phyloP scores from a whole-genome alignment of 1,284 basidiomycete genomes.

The Golubevia pallescens region DNA sequence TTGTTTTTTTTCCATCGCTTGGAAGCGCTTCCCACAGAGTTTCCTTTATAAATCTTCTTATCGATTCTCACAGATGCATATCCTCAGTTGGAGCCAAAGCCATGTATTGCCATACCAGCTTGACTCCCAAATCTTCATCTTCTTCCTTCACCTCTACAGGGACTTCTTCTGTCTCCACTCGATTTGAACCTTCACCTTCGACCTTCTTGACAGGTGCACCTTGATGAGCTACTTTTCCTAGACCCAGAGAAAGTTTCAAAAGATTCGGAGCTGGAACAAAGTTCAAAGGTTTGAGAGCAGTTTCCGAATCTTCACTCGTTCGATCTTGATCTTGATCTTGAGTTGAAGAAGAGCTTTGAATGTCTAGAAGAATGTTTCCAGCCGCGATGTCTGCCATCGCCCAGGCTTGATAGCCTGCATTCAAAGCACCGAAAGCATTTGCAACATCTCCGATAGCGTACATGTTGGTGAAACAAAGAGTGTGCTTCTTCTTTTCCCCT shows the following conservation, averaged over 20 bases:
- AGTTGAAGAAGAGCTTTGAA: slow-evolving; percentile 9
- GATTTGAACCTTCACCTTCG: slow-evolving; percentile 10
- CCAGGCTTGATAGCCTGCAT: slow-evolving; percentile 63
- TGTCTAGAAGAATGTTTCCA: slow-evolving; percentile 52
- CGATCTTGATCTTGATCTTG: slow-evolving; percentile 6
- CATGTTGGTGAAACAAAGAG: slow-evolving; percentile 33
- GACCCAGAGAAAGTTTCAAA: slow-evolving; percentile 51
- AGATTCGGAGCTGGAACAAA: slow-evolving; percentile 51
- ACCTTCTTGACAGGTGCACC: slow-evolving; percentile 23
- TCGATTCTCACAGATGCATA: slow-evolving; percentile 31
- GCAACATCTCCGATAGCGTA: slow-evolving; percentile 61
- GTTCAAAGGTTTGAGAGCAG: slow-evolving; percentile 14
- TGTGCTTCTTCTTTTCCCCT: slow-evolving; percentile 5
- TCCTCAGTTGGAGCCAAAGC: slow-evolving; percentile 42
- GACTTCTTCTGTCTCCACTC: slow-evolving; percentile 18
- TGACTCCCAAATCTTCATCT: slow-evolving; percentile 48
- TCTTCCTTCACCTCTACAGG: slow-evolving; percentile 39
- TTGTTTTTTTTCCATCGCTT: no score
- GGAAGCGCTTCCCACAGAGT: no score
- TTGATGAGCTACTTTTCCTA: slow-evolving; percentile 53
- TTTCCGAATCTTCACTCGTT: slow-evolving; percentile 2
- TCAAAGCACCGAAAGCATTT: slow-evolving; percentile 60
- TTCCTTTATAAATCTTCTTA: no score
- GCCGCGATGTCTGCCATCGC: slow-evolving; percentile 58
- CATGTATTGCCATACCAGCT: slow-evolving; percentile 56